Conservation (phyloP, 2,329 filamentous ascomycete species). For the Macrophomina pseudophaseolina region DNA sequence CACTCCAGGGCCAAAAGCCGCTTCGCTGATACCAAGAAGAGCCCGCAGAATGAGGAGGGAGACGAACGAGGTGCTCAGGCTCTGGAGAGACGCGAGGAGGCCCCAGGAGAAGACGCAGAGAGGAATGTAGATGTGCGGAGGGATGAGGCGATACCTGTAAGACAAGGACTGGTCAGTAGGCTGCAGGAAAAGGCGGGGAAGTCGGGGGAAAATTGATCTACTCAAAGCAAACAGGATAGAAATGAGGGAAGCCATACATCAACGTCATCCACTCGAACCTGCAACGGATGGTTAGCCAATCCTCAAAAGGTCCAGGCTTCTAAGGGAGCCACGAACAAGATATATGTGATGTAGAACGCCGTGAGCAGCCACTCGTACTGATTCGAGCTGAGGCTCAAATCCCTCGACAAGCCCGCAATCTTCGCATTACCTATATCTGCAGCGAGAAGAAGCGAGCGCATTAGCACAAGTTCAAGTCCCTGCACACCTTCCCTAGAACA, state of each 20-base stretch:
- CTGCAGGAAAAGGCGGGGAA: neutral
- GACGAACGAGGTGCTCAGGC: conserved; percentile 52
- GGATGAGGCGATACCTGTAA: conserved; percentile 59
- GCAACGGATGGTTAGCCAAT: neutral
- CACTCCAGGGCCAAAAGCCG: conserved; percentile 66
- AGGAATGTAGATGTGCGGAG: conserved; percentile 66
- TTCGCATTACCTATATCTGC: conserved; percentile 66
- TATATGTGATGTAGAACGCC: conserved; percentile 68
- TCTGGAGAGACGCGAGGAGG: conserved; percentile 74
- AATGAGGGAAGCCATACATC: conserved; percentile 46
- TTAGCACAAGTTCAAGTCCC: neutral
- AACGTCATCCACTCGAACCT: conserved; percentile 68
- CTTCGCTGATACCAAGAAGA: conserved; percentile 62
- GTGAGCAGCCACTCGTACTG: conserved; percentile 68
- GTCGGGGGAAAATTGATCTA: conserved; percentile 1
- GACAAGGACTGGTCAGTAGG: neutral
- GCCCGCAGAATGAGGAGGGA: conserved; percentile 66
- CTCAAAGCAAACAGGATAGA: conserved; percentile 12
- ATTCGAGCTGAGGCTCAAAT: conserved; percentile 58
- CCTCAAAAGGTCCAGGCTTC: neutral
- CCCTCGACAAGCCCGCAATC: conserved; percentile 61
- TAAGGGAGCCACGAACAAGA: conserved; percentile 46
- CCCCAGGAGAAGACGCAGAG: conserved; percentile 79
- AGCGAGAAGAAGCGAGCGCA: conserved; percentile 35
- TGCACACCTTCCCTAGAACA: too few relatives aligned